Evolutionary conservation across 2,329 filamentous ascomycete genomes (phyloP), one percentile per base, ranked within the genome.

Genomic region (Diaporthe ilicicola): DNA sequence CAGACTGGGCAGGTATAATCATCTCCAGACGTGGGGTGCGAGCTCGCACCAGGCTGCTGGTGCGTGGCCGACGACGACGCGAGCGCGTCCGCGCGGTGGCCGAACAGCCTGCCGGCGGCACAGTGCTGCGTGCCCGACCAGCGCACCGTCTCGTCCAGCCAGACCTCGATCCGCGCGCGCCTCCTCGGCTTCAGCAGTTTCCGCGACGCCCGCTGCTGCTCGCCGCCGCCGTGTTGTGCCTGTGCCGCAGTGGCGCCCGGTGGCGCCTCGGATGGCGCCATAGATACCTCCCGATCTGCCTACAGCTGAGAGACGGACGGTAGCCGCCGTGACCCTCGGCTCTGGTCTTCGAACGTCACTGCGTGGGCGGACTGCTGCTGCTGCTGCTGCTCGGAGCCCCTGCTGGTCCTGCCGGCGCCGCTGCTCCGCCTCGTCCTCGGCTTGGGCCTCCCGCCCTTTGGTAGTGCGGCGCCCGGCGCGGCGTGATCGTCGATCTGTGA

Each of bases 111-210:
- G 17, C 61, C 71, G 19, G 34, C 54, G 10, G 44, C 34, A 17
- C 71, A 72, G 50, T 15, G 37, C 27, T 72, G 68, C 15, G 39
- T 24, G 17, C 42, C 44, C 44, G 46, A 13, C 17, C 32, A 34
- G 27, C 3, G 17, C 2, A 67, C 32, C 3, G 44, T 34, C 56
- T 72, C 71, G 64, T 56, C 44, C 10, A 68, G 27, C 71, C 71
- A 72, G n/a, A 72, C 44, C 51, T 71, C 71, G 44, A 72, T 54
- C 55, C 65, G 71, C 29, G 34, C 61, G 1, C 69, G 71, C 48
- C 55, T 24, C 39, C 22, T 59, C 27, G 55, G 68, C 22, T 66
- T 53, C 39, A 72, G 42, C 24, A 72, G 44, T 53, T 42, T 53
- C 64, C 34, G 56, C 6, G 69, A 64, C 32, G 64, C 29, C 39